Evolutionary conservation across 2,329 filamentous ascomycete species (phyloP), one percentile per base, ranked within the genome.

Genomic region (Exutisphaerella laricina): DNA sequence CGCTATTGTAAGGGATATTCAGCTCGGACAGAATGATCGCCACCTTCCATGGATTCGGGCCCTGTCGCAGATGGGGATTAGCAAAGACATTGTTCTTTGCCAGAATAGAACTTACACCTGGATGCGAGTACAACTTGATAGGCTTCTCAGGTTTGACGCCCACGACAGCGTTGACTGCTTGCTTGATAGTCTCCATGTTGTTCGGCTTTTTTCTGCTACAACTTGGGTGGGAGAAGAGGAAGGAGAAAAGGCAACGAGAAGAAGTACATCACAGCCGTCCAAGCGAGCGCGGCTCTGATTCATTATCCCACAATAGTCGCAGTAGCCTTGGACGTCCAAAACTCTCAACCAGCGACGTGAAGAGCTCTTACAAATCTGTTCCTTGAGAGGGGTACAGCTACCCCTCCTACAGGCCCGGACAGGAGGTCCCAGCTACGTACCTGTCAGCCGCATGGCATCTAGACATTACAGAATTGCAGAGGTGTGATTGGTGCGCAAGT

Each of bases 11-110:
- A 4, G 66, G 63, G 18, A 73, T 23, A 6, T 46, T 44, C 18
- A 73, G 66, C 47, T 71, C 68, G 29, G 67, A 60, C 32, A 70
- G 57, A 35, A 73, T 45, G 39, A 73, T 56, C 44, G 61, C 58
- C 10, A 74, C 65, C 55, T 72, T 72, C 45, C 58, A 59, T 10
- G 66, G 66, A 52, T 69, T 70, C 33, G 66, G 65, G 23, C 61
- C 61, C 49, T 54, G 29, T 18, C 17, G 18, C 2, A 26, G 3
- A 16, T 22, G 12, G 14, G 16, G 23, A 36, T 26, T 26, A 12
- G 23, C 23, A 26, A 26, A 6, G 23, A 26, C 23, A 12, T 7
- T 12, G 23, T 12, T 26, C 23, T 26, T 26, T 6, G 23, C 23
- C 23, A 26, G 6, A 12, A 26, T 6, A 14, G 22, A 28, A 47